Evolutionary conservation across 257 asterid genomes (phyloP).

Genomic region (Solanum dulcamara): DNA sequence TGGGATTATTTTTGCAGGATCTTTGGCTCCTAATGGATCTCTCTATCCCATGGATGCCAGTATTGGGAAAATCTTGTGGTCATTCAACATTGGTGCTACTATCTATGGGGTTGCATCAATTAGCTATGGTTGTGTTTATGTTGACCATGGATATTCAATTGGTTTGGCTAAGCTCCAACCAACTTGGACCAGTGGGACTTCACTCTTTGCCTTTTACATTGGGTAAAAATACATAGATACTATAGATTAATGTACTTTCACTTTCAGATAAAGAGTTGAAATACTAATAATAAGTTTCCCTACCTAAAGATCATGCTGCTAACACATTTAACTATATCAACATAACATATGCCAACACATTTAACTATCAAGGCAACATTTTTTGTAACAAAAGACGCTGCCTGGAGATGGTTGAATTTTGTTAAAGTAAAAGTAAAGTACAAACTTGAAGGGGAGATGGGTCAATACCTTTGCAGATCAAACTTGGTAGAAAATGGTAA

Average conservation of each 20-base stretch:
- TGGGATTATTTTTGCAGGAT: conserved; percentile 57
- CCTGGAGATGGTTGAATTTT: background rate
- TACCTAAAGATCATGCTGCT: background rate
- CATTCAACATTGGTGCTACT: conserved; percentile 42
- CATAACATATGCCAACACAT: background rate
- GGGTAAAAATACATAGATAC: background rate
- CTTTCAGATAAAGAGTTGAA: background rate
- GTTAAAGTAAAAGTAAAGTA: background rate
- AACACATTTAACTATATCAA: background rate
- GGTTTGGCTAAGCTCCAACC: conserved; percentile 53
- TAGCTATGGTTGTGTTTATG: conserved; percentile 52
- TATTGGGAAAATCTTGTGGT: conserved; percentile 49
- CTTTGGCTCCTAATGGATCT: conserved; percentile 47
- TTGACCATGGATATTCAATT: conserved; percentile 55
- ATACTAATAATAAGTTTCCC: background rate
- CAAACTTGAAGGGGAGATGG: background rate
- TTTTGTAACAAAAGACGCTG: background rate
- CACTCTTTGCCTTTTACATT: conserved; percentile 53
- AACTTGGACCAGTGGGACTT: conserved; percentile 55
- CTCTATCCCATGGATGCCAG: conserved; percentile 55
- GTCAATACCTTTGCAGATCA: background rate
- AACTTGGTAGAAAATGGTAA: background rate
- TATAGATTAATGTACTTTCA: background rate
- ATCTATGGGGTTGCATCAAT: conserved; percentile 69
- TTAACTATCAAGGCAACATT: background rate